These are phyloP conservation scores for Flaveria trinervia DNA, from an alignment of 129 eudicot species.

Conservation along the genomic window DNA sequence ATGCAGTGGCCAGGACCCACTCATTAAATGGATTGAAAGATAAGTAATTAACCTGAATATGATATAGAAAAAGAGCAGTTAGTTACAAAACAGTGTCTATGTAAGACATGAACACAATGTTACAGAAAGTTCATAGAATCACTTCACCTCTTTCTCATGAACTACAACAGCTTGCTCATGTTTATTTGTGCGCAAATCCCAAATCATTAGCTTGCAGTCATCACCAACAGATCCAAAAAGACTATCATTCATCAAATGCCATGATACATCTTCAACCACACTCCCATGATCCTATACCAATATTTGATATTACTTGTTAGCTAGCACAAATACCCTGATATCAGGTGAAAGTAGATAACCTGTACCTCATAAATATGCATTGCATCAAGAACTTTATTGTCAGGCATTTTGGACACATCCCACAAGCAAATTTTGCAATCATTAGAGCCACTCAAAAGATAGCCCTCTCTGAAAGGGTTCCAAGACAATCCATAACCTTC, in stretches of 20 bases:
- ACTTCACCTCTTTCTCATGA: slow-evolving; percentile 86
- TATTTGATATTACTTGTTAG: neutral
- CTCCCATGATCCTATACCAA: slow-evolving; percentile 65
- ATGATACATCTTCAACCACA: slow-evolving; percentile 86
- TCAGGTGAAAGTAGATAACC: neutral
- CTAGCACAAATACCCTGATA: neutral
- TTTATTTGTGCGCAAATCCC: slow-evolving; percentile 87
- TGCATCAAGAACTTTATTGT: slow-evolving; percentile 66
- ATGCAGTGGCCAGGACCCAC: slow-evolving; percentile 90
- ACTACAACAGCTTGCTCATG: slow-evolving; percentile 72
- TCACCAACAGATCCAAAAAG: slow-evolving; percentile 97
- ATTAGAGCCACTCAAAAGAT: slow-evolving; percentile 86
- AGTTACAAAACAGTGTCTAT: neutral
- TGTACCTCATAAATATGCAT: slow-evolving; percentile 53
- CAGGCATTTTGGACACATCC: slow-evolving; percentile 81
- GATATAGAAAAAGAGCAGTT: slow-evolving; percentile 8
- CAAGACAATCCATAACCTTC: slow-evolving; percentile 97
- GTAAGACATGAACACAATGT: neutral
- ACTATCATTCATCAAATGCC: slow-evolving; percentile 81
- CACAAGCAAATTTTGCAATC: slow-evolving; percentile 87
- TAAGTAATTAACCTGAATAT: slow-evolving; percentile 71
- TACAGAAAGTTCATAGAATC: neutral
- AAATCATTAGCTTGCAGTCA: slow-evolving; percentile 79
- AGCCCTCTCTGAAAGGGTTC: slow-evolving; percentile 82
- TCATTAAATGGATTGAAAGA: slow-evolving; percentile 87